A percentile compares a stretch with the other conserved stretches of the same genome.
Conservation (phyloP, 2,329 filamentous ascomycete genomes). For the Juglanconis juglandina region DNA sequence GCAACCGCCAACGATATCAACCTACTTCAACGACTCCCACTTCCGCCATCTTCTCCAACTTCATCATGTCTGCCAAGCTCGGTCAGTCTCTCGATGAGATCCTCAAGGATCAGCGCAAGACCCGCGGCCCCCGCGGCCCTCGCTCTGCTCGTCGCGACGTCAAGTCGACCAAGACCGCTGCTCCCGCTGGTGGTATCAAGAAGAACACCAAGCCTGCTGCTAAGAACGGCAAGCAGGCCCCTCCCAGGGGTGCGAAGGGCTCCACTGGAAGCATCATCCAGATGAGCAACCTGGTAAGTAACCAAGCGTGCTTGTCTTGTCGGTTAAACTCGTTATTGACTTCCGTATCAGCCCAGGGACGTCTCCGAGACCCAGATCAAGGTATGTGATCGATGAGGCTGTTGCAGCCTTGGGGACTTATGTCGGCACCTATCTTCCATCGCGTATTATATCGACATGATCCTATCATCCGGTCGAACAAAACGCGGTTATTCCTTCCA, state of each 20-base stretch:
- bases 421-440: constrained; percentile 55
- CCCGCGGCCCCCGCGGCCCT: constrained; percentile 50
- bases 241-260: constrained; percentile 59
- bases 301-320: not conserved
- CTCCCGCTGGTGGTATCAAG: constrained; percentile 80
- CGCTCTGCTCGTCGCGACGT: constrained; percentile 49
- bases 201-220: constrained; percentile 68
- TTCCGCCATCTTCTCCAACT: constrained; percentile 17
- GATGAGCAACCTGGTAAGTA: constrained; percentile 93
- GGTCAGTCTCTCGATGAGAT: constrained; percentile 98
- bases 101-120: constrained; percentile 70
- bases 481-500: constrained; percentile 19
- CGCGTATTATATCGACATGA: constrained; percentile 26
- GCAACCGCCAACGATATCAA: constrained; percentile 8
- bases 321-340: constrained; percentile 41
- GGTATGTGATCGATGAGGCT: constrained; percentile 97
- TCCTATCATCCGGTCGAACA: constrained; percentile 23
- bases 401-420: constrained; percentile 63
- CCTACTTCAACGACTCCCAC: constrained; percentile 3
- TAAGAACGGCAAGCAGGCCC: constrained; percentile 56
- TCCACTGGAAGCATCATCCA: constrained; percentile 90
- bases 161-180: constrained; percentile 38
- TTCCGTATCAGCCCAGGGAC: constrained; percentile 73
- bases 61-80: constrained; percentile 83
- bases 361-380: constrained; percentile 97